Percentiles rank a stretch among this genome's conserved stretches.
Conservation (phyloP, 805 yeast species). For the Metschnikowia gruessii region DNA sequence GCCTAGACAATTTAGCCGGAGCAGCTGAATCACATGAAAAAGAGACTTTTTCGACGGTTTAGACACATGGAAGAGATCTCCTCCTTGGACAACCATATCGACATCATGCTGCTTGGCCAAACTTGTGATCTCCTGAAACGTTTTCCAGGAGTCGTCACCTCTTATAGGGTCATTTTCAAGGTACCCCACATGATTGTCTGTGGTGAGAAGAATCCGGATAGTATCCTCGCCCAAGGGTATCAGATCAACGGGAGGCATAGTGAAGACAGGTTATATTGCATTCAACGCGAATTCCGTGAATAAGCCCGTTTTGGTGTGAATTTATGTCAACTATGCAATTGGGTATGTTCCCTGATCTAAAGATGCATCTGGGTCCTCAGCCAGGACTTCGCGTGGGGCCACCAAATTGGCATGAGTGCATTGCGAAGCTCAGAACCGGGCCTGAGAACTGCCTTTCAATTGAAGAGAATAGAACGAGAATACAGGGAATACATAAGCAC, state of each 20-base stretch:
- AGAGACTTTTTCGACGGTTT: constrained; percentile 85
- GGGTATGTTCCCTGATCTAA: background rate
- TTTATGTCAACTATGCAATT: background rate
- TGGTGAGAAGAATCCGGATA: constrained; percentile 74
- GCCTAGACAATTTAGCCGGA: constrained; percentile 74
- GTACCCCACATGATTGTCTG: constrained; percentile 96
- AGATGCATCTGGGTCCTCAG: background rate
- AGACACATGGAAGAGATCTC: constrained; percentile 89
- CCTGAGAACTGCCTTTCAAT: background rate
- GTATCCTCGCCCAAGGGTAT: constrained; percentile 61
- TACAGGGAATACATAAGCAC: too few species aligned
- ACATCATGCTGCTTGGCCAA: constrained; percentile 68
- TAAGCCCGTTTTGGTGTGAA: background rate
- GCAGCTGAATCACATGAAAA: constrained; percentile 72
- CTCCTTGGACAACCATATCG: constrained; percentile 88
- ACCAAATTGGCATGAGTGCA: too few species aligned
- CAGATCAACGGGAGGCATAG: constrained; percentile 39
- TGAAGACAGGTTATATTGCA: background rate
- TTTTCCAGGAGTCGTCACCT: constrained; percentile 85
- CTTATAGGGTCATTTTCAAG: constrained; percentile 85
- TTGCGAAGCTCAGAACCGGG: too few species aligned
- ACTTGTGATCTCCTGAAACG: constrained; percentile 79
- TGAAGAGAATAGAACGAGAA: too few species aligned
- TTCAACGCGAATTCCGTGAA: background rate
- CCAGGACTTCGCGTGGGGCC: background rate